Evolutionary conservation across 2,329 filamentous ascomycete species (phyloP), one percentile per base, ranked within the genome.

Genomic region (Pseudogymnoascus sp.): DNA sequence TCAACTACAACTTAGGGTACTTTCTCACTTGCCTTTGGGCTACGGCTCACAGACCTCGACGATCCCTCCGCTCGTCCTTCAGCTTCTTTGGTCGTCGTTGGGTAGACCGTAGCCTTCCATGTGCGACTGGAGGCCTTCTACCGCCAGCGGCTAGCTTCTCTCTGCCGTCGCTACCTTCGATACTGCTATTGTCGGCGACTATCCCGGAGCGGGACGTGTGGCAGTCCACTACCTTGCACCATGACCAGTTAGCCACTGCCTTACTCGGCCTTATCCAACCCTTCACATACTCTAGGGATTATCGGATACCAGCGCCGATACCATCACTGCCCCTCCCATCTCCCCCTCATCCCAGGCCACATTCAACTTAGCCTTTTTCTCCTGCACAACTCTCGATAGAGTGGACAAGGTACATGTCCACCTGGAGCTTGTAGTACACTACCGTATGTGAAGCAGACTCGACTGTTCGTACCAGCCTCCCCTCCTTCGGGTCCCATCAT

Each of bases 251-350:
- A 33, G 11, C n/a, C 28, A 33, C 26, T 57, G 26, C 50, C 50
- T 8, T 57, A 57, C 50, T 57, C 50, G 50, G 50, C 19, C 50
- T 57, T 57, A 57, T 57, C 50, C 50, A 57, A 57, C 28, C 50
- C 50, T 57, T 57, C 50, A 28, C 50, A 33, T 33, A 33, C 28
- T 57, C 28, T 57, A 57, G 50, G 50, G 50, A 57, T 57, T 57
- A 57, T 57, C 50, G 50, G 50, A 57, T 57, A 57, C 50, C 50
- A 57, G 50, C 50, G 50, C 50, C 50, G 50, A 57, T 57, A 57
- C 50, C 50, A 13, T 57, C 50, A 19, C 50, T 57, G 50, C 50
- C 50, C 50, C 50, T 57, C 50, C 50, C 50, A 57, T 33, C 50
- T 57, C 50, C 50, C 50, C 50, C 50, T 57, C 50, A 57, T 17